phyloP scores from a whole-genome alignment of 1,284 basidiomycete genomes.

The Fomitopsis schrenkii region DNA sequence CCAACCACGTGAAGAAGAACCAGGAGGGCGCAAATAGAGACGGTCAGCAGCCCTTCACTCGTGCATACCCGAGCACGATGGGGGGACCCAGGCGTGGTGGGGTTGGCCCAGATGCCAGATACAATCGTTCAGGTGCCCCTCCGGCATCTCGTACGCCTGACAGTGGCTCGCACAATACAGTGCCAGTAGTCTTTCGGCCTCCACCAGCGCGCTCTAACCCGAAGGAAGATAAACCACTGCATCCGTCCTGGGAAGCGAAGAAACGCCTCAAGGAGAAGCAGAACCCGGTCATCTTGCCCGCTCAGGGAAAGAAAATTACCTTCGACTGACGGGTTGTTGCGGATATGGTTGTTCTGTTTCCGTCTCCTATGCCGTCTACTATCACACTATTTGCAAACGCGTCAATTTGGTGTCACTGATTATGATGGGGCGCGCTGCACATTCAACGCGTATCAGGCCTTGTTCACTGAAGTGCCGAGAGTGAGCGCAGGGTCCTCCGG shows the following conservation, averaged over 20 bases:
- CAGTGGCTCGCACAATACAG: conserved; percentile 6
- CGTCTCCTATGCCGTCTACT: background rate
- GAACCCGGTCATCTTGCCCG: conserved; percentile 47
- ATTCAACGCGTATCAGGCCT: no score
- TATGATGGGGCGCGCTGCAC: no score
- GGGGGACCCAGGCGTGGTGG: conserved; percentile 4
- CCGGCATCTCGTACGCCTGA: background rate
- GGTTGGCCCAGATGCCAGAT: background rate
- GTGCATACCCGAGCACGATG: conserved; percentile 9
- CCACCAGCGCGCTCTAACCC: conserved; percentile 5
- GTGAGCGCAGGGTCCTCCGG: no score
- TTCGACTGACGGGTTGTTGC: conserved; percentile 34
- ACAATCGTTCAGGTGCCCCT: background rate
- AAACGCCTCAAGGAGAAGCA: conserved; percentile 68
- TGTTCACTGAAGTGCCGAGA: no score
- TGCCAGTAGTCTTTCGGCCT: background rate
- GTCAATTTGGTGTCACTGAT: no score
- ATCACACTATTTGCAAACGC: no score
- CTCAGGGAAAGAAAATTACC: conserved; percentile 66
- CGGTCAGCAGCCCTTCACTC: background rate
- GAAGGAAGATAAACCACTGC: conserved; percentile 46
- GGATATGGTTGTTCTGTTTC: background rate
- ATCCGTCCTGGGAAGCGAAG: conserved; percentile 95
- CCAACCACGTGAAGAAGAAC: conserved; percentile 85
- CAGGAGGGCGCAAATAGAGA: conserved; percentile 25